These are phyloP conservation scores for Xylariaceae sp. DNA, from an alignment of 2,329 filamentous ascomycete genomes.

Conservation along the genomic window DNA sequence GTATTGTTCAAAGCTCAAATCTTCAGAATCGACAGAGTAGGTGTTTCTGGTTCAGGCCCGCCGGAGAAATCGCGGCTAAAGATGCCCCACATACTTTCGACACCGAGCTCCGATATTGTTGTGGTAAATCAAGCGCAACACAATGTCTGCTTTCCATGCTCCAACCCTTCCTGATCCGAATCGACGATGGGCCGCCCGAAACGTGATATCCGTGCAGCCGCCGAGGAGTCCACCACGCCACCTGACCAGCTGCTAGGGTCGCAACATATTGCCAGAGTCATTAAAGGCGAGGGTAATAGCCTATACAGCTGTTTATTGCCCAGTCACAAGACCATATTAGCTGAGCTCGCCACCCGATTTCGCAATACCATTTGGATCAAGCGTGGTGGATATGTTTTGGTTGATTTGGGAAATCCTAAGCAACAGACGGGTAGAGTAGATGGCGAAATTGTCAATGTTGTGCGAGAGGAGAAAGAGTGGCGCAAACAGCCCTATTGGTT, in stretches of 20 bases:
- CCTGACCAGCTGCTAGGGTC: slow-evolving; percentile 55
- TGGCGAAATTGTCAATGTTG: slow-evolving; percentile 90
- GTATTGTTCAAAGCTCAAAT: too few species aligned
- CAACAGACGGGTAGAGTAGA: slow-evolving; percentile 72
- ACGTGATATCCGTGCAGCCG: slow-evolving; percentile 72
- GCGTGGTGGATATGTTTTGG: slow-evolving; percentile 79
- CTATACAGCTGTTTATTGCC: slow-evolving; percentile 77
- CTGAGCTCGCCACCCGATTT: slow-evolving; percentile 81
- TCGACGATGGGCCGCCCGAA: slow-evolving; percentile 66
- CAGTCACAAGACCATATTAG: slow-evolving; percentile 60
- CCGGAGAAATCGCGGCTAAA: background rate
- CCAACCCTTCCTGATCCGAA: background rate
- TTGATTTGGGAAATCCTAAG: slow-evolving; percentile 63
- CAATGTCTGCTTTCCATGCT: slow-evolving; percentile 1
- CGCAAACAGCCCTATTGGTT: slow-evolving; percentile 86
- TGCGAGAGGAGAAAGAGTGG: slow-evolving; percentile 88
- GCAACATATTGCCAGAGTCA: slow-evolving; percentile 70
- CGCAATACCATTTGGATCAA: slow-evolving; percentile 93
- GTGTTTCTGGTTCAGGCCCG: too few species aligned
- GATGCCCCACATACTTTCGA: background rate
- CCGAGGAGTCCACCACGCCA: slow-evolving; percentile 63
- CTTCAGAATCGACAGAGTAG: too few species aligned
- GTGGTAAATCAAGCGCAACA: slow-evolving; percentile 1
- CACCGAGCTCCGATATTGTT: background rate
- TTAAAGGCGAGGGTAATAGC: slow-evolving; percentile 84